Evolutionary conservation across 805 yeast genomes (phyloP).

Genomic region (Metschnikowia sp.): DNA sequence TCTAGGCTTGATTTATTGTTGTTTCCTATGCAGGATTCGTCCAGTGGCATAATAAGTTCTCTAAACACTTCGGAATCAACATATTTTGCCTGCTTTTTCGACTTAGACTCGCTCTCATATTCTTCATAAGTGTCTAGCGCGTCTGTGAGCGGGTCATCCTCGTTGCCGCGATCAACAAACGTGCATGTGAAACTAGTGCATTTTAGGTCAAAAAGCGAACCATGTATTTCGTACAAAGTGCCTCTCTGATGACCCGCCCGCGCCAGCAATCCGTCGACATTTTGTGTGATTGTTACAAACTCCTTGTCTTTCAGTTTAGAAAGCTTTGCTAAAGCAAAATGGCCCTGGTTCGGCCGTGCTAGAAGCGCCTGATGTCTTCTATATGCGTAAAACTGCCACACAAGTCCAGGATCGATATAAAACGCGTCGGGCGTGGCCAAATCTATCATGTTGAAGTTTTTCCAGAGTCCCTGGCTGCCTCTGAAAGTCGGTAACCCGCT

Average conservation of each 20-base stretch:
- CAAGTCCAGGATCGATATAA: slow-evolving; percentile 74
- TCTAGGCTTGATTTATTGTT: too few species aligned
- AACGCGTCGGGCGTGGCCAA: slow-evolving; percentile 92
- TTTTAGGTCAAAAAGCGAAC: slow-evolving; percentile 65
- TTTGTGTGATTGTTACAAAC: slow-evolving; percentile 73
- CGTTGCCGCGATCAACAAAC: slow-evolving; percentile 51
- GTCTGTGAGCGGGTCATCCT: slow-evolving; percentile 55
- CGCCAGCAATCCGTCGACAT: slow-evolving; percentile 71
- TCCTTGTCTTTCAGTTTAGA: slow-evolving; percentile 32
- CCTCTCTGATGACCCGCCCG: slow-evolving; percentile 59
- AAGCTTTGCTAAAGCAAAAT: slow-evolving; percentile 62
- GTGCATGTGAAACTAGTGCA: slow-evolving; percentile 79
- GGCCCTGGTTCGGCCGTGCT: slow-evolving; percentile 75
- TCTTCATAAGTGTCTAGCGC: slow-evolving; percentile 36
- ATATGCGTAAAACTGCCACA: slow-evolving; percentile 84
- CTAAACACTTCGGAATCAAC: slow-evolving; percentile 5
- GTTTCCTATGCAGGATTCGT: too few species aligned
- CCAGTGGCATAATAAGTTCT: background rate
- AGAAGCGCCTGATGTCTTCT: slow-evolving; percentile 61
- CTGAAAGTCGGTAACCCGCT: slow-evolving; percentile 77
- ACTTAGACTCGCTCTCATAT: slow-evolving; percentile 16
- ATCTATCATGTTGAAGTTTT: slow-evolving; percentile 72
- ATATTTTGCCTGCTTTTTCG: slow-evolving; percentile 12
- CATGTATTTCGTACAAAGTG: slow-evolving; percentile 70
- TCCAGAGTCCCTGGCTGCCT: slow-evolving; percentile 75